Base-by-base conservation (phyloP, 305 asterid genomes). In the Fraxinus albicans region DNA sequence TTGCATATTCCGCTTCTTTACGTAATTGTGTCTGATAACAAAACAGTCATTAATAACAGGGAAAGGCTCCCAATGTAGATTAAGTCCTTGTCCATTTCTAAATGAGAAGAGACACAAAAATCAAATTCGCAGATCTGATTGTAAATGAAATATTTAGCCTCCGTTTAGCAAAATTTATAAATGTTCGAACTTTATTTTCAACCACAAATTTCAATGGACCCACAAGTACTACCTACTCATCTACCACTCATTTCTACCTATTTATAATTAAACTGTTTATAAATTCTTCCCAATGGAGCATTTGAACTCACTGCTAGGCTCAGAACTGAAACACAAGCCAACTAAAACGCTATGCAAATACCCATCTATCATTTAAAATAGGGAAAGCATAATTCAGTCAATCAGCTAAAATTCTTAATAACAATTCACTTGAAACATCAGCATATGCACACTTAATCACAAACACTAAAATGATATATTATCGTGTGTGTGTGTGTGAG, bases 101-200 rank as follows among this genome's bases (percentile, higher is more conserved):
- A 72, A 73, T 31, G 58, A 81, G 67, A 80, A 44, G 79, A 82
- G 83, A 33, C 38, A 34, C 80, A 77, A 80, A 78, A 87, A 77
- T 47, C 8, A 36, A 72, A 58, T 80, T 70, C 25, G 74, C 55
- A 8, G 72, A 44, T 79, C 77, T 80, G 76, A 72, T 77, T 63
- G 73, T 50, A 79, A 77, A 44, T 42, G 53, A 74, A 29, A 78
- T 65, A 38, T 47, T 23, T 58, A 63, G 87, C 69, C 29, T 58
- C 69, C 12, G 4, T 58, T 19, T 58, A 58, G 69, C 69, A 19
- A 58, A 19, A 58, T 58, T 19, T 19, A 58, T 50, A 19, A 58
- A 19, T 58, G 2, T 10, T 58, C 12, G 8, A 58, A 58, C 27
- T 58, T n/a, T 58, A 58, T 58, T 7, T 19, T 58, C 69, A 19